Evolutionary conservation across 805 yeast species (phyloP).

Genomic region (Schwanniomyces pseudopolymorphus): DNA sequence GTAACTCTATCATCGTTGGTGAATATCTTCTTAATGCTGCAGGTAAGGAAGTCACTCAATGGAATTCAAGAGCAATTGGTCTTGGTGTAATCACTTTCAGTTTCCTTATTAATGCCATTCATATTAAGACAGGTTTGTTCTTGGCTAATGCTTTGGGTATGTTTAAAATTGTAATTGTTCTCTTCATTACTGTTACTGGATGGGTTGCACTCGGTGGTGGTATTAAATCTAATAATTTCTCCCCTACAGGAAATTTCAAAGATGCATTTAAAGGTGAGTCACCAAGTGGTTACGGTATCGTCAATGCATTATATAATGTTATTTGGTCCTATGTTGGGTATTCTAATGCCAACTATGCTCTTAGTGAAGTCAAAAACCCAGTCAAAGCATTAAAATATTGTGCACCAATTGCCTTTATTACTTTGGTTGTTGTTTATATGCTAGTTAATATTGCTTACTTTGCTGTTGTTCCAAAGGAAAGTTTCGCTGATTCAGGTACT

Average conservation of each 20-base stretch:
- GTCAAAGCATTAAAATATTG: constrained; percentile 65
- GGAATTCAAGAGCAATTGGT: constrained; percentile 80
- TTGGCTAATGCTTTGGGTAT: constrained; percentile 65
- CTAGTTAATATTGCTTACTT: constrained; percentile 78
- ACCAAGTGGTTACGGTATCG: constrained; percentile 67
- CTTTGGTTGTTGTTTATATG: constrained; percentile 65
- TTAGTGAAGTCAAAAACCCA: constrained; percentile 77
- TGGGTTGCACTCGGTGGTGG: constrained; percentile 84
- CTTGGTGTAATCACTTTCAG: constrained; percentile 72
- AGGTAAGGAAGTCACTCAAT: constrained; percentile 60
- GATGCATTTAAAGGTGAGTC: constrained; percentile 55
- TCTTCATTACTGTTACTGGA: constrained; percentile 72
- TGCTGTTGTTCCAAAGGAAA: constrained; percentile 75
- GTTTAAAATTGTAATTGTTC: constrained; percentile 69
- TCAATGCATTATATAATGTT: constrained; percentile 75
- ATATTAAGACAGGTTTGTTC: constrained; percentile 64
- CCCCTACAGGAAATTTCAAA: constrained; percentile 57
- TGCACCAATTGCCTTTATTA: constrained; percentile 69
- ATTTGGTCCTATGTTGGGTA: constrained; percentile 86
- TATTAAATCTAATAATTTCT: constrained; percentile 44
- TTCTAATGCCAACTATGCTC: constrained; percentile 79
- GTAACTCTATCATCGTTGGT: constrained; percentile 79
- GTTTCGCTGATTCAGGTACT: constrained; percentile 58
- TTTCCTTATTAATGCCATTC: constrained; percentile 58
- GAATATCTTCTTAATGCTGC: constrained; percentile 77